phyloP scores from a whole-genome alignment of 768 basidiomycete species.

The Paxillus ammoniavirescens region DNA sequence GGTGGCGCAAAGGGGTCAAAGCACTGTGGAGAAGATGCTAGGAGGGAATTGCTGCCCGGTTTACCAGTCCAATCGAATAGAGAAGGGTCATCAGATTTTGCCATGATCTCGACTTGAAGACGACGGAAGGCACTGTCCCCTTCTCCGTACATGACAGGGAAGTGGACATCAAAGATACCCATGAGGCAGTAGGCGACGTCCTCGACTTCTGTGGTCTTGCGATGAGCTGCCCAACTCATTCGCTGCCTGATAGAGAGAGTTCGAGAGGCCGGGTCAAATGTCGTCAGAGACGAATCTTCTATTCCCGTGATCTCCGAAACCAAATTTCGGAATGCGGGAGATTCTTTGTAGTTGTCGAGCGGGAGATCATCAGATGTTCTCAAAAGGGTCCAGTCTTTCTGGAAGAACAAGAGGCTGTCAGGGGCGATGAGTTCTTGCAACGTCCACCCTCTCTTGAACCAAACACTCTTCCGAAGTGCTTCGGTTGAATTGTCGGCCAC shows the following conservation, averaged over 20 bases:
- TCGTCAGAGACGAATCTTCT: slow-evolving; percentile 16
- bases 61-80: slow-evolving; percentile 27
- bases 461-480: slow-evolving; percentile 15
- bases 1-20: slow-evolving; percentile 22
- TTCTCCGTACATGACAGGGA: slow-evolving; percentile 31
- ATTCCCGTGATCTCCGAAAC: slow-evolving; percentile 17
- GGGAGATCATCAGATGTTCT: slow-evolving; percentile 13
- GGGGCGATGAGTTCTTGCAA: slow-evolving; percentile 29
- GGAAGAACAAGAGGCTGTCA: slow-evolving; percentile 18
- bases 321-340: slow-evolving; percentile 9
- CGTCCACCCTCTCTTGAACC: slow-evolving; percentile 29
- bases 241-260: slow-evolving; percentile 15
- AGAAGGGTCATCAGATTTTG: slow-evolving; percentile 17
- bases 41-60: slow-evolving; percentile 12
- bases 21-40: slow-evolving; percentile 17
- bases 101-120: slow-evolving; percentile 29
- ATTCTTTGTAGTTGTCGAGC: slow-evolving; percentile 17
- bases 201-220: slow-evolving; percentile 28
- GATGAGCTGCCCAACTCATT: slow-evolving; percentile 29
- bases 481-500: slow-evolving; percentile 12
- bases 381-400: slow-evolving; percentile 20
- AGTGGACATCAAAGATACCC: slow-evolving; percentile 26
- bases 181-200: slow-evolving; percentile 29
- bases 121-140: slow-evolving; percentile 24
- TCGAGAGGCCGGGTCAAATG: slow-evolving; percentile 15